Evolutionary conservation across 371 early-diverging fungal species (phyloP), one percentile per base, ranked within the genome.

Genomic region (Mucor mucedo): DNA sequence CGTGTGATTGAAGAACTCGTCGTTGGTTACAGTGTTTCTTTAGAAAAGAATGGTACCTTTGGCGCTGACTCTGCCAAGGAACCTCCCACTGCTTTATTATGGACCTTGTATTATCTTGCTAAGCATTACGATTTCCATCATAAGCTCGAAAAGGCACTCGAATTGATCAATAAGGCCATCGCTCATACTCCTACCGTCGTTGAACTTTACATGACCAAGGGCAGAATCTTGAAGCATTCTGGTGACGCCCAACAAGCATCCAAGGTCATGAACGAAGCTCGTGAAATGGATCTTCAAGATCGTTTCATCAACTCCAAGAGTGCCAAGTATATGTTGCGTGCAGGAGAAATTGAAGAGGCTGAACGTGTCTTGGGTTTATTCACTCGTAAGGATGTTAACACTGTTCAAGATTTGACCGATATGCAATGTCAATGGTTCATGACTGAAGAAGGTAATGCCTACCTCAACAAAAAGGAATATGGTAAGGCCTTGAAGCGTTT

Each of bases 251-350:
- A 79, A 2, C 73, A 78, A 8, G 98, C 98, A 0, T 83, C 80
- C 72, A 70, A 78, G 28, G 72, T 74, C 4, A 89, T 97, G 91
- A 89, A 97, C 68, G 86, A 89, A 55, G 97, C 91, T 11, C 90
- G 98, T 56, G 89, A 93, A 66, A 65, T 94, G 63, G 98, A 98
- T 78, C 80, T 95, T 52, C 93, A 93, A 76, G 99, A 98, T 80
- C 87, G 99, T 16, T 97, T 91, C 70, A 84, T 98, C 79, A 98
- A 98, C 83, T 89, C 95, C 33, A 97, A 97, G 75, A 91, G 92
- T 67, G 87, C 92, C 39, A 98, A 98, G 76, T 98, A 98, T 78
- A 88, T 95, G 92, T 78, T 97, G 35, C 89, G 95, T 63, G 87
- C 89, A 53, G 88, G 90, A 66, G 69, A 91, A 38, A 73, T 94